Evolutionary conservation across 208 protist genomes (phyloP).

Genomic region (Tetramitus jugosus): DNA sequence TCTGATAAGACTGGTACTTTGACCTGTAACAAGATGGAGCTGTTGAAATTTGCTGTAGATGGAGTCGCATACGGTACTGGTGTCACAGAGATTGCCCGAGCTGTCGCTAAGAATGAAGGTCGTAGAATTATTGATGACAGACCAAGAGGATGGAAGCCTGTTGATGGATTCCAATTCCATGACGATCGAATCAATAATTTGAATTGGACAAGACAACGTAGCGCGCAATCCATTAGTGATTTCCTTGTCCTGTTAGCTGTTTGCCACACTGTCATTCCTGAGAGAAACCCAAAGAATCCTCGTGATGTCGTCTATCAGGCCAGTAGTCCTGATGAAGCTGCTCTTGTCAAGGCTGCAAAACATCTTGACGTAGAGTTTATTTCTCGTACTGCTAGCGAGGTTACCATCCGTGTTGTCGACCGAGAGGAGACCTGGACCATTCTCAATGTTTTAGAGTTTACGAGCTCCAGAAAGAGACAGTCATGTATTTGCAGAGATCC

Average conservation of each 20-base stretch:
- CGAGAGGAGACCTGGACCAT: neutral
- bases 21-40: conserved; percentile 66
- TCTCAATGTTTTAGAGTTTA: conserved; percentile 24
- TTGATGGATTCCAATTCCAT: neutral
- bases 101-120: neutral
- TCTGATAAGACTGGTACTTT: conserved; percentile 79
- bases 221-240: neutral
- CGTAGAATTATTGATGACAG: neutral
- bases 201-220: conserved; percentile 22
- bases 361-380: conserved; percentile 32
- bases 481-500: conserved; percentile 1
- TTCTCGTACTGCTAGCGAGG: neutral
- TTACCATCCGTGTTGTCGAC: conserved; percentile 11
- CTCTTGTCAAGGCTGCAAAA: conserved; percentile 31
- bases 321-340: conserved; percentile 30
- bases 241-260: conserved; percentile 31
- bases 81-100: conserved; percentile 18
- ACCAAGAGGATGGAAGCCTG: neutral
- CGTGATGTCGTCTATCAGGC: conserved; percentile 34
- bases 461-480: neutral
- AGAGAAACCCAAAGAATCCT: neutral
- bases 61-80: conserved; percentile 17
- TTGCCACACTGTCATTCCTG: conserved; percentile 42
- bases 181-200: neutral
- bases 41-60: conserved; percentile 28